These are phyloP conservation scores for Malassezia slooffiae DNA, from an alignment of 1,284 basidiomycete species.

Conservation along the genomic window DNA sequence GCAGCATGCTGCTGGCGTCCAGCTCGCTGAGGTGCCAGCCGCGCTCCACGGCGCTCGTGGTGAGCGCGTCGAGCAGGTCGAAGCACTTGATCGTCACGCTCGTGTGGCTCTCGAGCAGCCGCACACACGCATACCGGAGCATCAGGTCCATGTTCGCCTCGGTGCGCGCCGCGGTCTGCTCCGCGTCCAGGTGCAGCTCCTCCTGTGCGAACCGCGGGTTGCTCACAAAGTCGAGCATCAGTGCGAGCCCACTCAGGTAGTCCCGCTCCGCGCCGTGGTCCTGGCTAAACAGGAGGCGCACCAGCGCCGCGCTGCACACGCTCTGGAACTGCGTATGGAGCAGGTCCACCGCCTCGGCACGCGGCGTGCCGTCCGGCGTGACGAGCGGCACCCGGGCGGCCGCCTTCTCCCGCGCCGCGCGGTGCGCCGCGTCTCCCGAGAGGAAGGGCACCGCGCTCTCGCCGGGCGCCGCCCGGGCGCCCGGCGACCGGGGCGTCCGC, in stretches of 20 bases:
- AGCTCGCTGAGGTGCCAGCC: slow-evolving; percentile 74
- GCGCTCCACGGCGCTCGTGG: slow-evolving; percentile 60
- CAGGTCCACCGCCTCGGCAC: slow-evolving; percentile 75
- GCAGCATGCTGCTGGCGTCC: slow-evolving; percentile 78
- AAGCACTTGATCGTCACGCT: slow-evolving; percentile 79
- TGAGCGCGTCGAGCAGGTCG: slow-evolving; percentile 70
- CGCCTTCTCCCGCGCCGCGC: slow-evolving; percentile 62
- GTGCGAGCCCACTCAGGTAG: slow-evolving; percentile 64
- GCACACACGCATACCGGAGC: slow-evolving; percentile 85
- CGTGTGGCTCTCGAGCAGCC: slow-evolving; percentile 83
- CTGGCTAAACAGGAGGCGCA: slow-evolving; percentile 68
- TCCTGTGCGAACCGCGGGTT: slow-evolving; percentile 54
- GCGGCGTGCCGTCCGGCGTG: slow-evolving; percentile 63
- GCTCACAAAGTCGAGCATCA: slow-evolving; percentile 64
- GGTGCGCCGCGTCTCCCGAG: slow-evolving; percentile 62
- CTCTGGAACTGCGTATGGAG: slow-evolving; percentile 86
- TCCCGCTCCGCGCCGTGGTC: slow-evolving; percentile 94
- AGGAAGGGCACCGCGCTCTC: slow-evolving; percentile 54
- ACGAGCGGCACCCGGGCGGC: slow-evolving; percentile 54
- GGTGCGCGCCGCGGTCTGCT: slow-evolving; percentile 60
- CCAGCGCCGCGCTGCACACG: slow-evolving; percentile 63
- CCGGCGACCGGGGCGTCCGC: slow-evolving; percentile 16
- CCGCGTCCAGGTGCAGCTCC: slow-evolving; percentile 53
- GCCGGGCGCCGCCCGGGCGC: slow-evolving; percentile 24
- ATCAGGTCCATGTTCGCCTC: slow-evolving; percentile 82